Base-by-base conservation (phyloP, 1,284 basidiomycete genomes). In the Ustilago xerochloae region DNA sequence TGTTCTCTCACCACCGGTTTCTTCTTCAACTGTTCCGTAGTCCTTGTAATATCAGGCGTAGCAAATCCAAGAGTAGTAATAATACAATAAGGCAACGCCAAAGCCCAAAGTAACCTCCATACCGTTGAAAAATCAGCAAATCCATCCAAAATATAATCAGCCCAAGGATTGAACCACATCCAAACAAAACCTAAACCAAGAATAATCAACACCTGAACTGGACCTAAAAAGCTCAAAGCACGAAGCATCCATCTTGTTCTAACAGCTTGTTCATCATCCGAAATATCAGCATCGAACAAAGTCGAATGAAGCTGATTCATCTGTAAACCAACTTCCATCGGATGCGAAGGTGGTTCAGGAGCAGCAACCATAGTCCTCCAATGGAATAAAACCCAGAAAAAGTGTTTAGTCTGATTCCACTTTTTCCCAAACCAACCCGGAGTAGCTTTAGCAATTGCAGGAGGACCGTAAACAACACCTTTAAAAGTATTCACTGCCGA, bases 261-360 rank as follows among this genome's bases (percentile, higher is more conserved):
- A 55, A 83, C 80, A n/a, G 85, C 85, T 63, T 85, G 85, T 36
- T 59, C 49, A 65, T 85, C 81, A 41, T 77, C 69, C 41, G 78
- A 79, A 33, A 86, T 75, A 68, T 86, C 85, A 6, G 83, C 75
- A 9, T 84, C 81, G 79, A 85, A 86, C 49, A 84, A 72, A 20
- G 85, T 85, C 54, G 85, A 85, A 71, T 86, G 84, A 28, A 86
- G 75, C 74, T 82, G 60, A 82, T 82, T 71, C 85, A 86, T 73
- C 85, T 75, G 38, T 81, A 85, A 66, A 71, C 85, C 85, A 71
- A 86, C 63, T 82, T 85, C 80, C 80, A 84, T 76, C 76, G 85
- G 76, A 75, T 84, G 76, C 82, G 80, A 68, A 78, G 84, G 73
- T 78, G 81, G 41, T 78, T 79, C 63, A 78, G 78, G 64, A 73